Percentiles rank a stretch among this genome's conserved stretches.
phyloP scores from a whole-genome alignment of 352 stramenopile genomes.

The Phytophthora brassicae region DNA sequence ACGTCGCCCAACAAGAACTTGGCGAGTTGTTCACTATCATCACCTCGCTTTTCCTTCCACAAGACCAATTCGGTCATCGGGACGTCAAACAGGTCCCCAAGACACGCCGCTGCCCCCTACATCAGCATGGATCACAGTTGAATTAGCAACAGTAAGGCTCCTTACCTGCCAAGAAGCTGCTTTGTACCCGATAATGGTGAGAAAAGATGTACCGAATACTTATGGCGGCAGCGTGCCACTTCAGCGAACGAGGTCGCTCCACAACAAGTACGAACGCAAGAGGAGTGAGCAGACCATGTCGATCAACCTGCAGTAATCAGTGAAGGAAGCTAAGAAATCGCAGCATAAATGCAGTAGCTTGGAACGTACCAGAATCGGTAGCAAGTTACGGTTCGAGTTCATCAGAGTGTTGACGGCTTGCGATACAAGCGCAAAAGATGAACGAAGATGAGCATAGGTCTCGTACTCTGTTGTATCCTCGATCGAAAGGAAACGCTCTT shows the following conservation, averaged over 20 bases:
- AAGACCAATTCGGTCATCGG: constrained; percentile 13
- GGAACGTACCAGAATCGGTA: constrained; percentile 43
- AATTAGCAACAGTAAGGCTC: not conserved
- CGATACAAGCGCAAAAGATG: constrained; percentile 45
- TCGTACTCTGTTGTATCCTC: constrained; percentile 54
- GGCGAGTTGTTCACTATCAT: constrained; percentile 31
- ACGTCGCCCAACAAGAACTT: constrained; percentile 41
- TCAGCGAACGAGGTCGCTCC: constrained; percentile 54
- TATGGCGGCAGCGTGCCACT: constrained; percentile 60
- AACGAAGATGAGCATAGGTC: constrained; percentile 54
- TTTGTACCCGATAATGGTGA: constrained; percentile 25
- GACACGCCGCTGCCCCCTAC: constrained; percentile 15
- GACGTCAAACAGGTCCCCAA: constrained; percentile 30
- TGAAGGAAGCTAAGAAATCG: not conserved
- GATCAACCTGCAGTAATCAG: constrained; percentile 31
- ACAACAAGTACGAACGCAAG: constrained; percentile 60
- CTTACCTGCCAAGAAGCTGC: not conserved
- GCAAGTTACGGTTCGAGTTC: constrained; percentile 39
- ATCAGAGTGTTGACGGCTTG: constrained; percentile 59
- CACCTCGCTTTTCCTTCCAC: constrained; percentile 20
- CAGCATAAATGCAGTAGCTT: not conserved
- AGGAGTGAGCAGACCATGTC: constrained; percentile 45
- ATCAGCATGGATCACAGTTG: not conserved
- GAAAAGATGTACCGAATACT: constrained; percentile 52
- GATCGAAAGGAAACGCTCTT: constrained; percentile 36